Evolutionary conservation across 306 rosid genomes (phyloP), one percentile per base, ranked within the genome.

Genomic region (Prunus dulcis): DNA sequence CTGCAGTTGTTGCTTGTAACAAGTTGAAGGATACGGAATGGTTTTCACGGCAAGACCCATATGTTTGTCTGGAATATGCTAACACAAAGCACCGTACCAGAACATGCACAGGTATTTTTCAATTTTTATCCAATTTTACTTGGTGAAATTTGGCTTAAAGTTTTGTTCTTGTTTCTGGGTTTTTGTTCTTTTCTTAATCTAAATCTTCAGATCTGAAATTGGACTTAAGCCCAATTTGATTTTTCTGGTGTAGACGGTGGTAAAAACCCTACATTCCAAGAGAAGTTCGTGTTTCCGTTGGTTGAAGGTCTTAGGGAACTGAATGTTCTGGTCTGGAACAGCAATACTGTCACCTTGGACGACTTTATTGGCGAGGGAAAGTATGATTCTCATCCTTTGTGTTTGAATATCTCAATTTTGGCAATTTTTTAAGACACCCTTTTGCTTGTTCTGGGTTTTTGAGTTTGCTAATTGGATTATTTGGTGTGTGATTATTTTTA

Each of bases 1-100:
- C 64, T 58, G 75, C 81, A 89, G 97, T 93, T 19, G 89, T 88
- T 50, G 88, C 85, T 45, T 93, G 98, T 74, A 69, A 87, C 70
- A 91, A 88, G 56, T 86, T 93, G 97, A 93, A 83, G 80, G 96
- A 91, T 63, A 91, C 92, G 0, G 96, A 91, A 82, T 91, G 98
- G 98, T 80, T 91, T 81, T 88, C 98, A 22, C 76, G 96, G 82
- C 97, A 93, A 77, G 97, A 93, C 77, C 96, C 97, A 0, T 93
- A 91, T 46, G 97, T 93, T 9, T 89, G 93, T 64, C 50, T 93
- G 46, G 96, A 91, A 81, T 93, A 93, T 76, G 96, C 84, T 3
- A 79, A 84, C 75, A 53, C 85, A 19, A 93, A 88, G 77, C 84
- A 78, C 79, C 87, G 97, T 11, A 91, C 98, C 17, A 83, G 89